A percentile compares a stretch with the other conserved stretches of the same genome.
These are phyloP conservation scores for Epichloe brachyelytri DNA, from an alignment of 2,329 filamentous ascomycete species.

Conservation along the genomic window DNA sequence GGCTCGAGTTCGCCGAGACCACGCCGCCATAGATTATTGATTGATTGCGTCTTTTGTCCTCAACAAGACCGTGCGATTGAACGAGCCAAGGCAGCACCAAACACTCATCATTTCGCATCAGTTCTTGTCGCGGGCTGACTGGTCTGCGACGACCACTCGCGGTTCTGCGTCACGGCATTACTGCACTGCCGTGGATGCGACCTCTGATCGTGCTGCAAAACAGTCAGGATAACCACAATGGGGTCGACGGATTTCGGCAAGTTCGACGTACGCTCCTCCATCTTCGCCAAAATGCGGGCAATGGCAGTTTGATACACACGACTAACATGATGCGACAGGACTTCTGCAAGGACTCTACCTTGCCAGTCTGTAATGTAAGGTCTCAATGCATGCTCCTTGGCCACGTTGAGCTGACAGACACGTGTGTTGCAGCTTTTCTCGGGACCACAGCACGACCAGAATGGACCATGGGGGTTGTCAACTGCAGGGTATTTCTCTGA, in stretches of 20 bases:
- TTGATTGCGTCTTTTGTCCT: not conserved
- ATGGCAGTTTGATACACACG: conserved; percentile 3
- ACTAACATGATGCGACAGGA: conserved; percentile 36
- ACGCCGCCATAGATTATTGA: not conserved
- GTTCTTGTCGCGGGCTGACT: not conserved
- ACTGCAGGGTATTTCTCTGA: conserved; percentile 62
- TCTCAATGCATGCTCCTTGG: not conserved
- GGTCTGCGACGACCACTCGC: not conserved
- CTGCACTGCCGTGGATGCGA: conserved; percentile 2
- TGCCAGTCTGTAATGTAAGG: conserved; percentile 74
- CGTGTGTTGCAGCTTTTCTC: conserved; percentile 26
- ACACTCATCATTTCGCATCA: not conserved
- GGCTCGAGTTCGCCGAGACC: not conserved
- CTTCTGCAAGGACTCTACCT: conserved; percentile 73
- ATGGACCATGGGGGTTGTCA: conserved; percentile 56
- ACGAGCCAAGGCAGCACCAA: not conserved
- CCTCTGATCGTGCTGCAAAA: conserved; percentile 8
- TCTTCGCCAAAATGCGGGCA: not conserved
- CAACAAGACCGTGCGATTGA: not conserved
- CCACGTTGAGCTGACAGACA: conserved; percentile 4
- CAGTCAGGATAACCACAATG: conserved; percentile 28
- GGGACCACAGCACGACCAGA: conserved; percentile 49
- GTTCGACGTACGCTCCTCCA: conserved; percentile 36
- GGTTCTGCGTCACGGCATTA: not conserved
- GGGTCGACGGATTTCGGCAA: conserved; percentile 50